These are phyloP conservation scores for Hansfordia pulvinata DNA, from an alignment of 2,329 filamentous ascomycete genomes.

Conservation along the genomic window DNA sequence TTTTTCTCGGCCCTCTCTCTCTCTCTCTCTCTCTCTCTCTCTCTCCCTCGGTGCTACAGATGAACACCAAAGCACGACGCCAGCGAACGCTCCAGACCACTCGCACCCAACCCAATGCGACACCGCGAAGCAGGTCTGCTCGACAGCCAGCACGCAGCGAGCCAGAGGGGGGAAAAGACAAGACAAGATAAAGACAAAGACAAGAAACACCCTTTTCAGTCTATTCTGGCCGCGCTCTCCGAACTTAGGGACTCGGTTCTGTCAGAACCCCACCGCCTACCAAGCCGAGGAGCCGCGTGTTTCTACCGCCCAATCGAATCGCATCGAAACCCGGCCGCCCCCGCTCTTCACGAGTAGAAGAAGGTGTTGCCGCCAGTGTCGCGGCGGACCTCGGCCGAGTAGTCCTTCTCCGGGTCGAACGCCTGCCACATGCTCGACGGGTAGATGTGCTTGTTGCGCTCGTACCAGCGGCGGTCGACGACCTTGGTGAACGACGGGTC, in stretches of 20 bases:
- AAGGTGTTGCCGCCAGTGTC: slow-evolving; percentile 87
- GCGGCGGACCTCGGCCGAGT: slow-evolving; percentile 61
- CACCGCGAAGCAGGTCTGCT: too few species aligned
- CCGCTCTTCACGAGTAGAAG: slow-evolving; percentile 60
- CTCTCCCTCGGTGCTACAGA: too few species aligned
- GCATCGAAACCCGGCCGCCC: slow-evolving; percentile 1
- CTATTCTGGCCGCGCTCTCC: slow-evolving; percentile 3
- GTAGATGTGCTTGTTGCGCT: slow-evolving; percentile 96
- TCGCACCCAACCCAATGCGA: too few species aligned
- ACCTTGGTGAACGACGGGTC: slow-evolving; percentile 82
- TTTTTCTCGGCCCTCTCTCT: too few species aligned
- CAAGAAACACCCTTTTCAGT: too few species aligned
- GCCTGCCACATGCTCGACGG: slow-evolving; percentile 93
- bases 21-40: too few species aligned
- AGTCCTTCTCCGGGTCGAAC: slow-evolving; percentile 83
- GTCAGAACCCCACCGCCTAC: slow-evolving; percentile 1
- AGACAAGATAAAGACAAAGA: too few species aligned
- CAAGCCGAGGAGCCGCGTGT: slow-evolving; percentile 1
- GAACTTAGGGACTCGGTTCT: slow-evolving; percentile 1
- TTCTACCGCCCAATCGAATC: slow-evolving; percentile 2
- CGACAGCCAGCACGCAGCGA: too few species aligned
- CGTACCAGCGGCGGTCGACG: slow-evolving; percentile 92
- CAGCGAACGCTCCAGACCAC: too few species aligned
- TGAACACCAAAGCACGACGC: too few species aligned
- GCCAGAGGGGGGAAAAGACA: too few species aligned